These are phyloP conservation scores for Vicia sativa DNA, from an alignment of 306 rosid species.

Conservation along the genomic window DNA sequence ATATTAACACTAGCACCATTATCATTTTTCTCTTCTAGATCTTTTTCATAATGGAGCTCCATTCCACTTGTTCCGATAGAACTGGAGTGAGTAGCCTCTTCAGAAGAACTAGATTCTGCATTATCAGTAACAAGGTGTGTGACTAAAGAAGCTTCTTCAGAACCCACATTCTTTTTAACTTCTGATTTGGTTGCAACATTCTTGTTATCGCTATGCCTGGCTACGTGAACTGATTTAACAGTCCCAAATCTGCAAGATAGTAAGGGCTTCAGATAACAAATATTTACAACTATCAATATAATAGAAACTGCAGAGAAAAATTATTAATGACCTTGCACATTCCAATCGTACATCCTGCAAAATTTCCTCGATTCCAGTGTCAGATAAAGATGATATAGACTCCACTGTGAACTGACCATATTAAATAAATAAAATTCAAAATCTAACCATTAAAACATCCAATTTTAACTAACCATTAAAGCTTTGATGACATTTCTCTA, in stretches of 20 bases:
- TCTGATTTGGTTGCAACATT: slow-evolving; percentile 36
- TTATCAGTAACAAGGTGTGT: slow-evolving; percentile 3
- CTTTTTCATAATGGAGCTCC: slow-evolving; percentile 35
- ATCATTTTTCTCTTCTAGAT: slow-evolving; percentile 44
- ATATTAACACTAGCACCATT: slow-evolving; percentile 2
- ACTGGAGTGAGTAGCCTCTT: slow-evolving; percentile 25
- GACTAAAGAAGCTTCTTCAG: slow-evolving; percentile 36
- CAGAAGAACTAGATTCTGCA: slow-evolving; percentile 37
- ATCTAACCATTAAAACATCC: slow-evolving; percentile 37
- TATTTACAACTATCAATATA: slow-evolving; percentile 8
- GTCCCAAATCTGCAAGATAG: slow-evolving; percentile 74
- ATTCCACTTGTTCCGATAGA: slow-evolving; percentile 29
- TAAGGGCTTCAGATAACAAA: slow-evolving; percentile 21
- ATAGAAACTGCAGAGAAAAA: slow-evolving; percentile 31
- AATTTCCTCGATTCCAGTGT: slow-evolving; percentile 62
- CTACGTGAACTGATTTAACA: slow-evolving; percentile 70
- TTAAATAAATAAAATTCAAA: slow-evolving; percentile 17
- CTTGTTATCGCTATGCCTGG: slow-evolving; percentile 47
- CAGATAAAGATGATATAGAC: slow-evolving; percentile 52
- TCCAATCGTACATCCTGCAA: slow-evolving; percentile 88
- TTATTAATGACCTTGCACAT: slow-evolving; percentile 78
- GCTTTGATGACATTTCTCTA: slow-evolving; percentile 6
- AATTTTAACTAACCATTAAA: neutral
- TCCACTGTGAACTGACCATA: slow-evolving; percentile 64
- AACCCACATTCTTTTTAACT: slow-evolving; percentile 37